These are phyloP conservation scores for Podila epigama DNA, from an alignment of 192 early-diverging fungal species.

Conservation along the genomic window DNA sequence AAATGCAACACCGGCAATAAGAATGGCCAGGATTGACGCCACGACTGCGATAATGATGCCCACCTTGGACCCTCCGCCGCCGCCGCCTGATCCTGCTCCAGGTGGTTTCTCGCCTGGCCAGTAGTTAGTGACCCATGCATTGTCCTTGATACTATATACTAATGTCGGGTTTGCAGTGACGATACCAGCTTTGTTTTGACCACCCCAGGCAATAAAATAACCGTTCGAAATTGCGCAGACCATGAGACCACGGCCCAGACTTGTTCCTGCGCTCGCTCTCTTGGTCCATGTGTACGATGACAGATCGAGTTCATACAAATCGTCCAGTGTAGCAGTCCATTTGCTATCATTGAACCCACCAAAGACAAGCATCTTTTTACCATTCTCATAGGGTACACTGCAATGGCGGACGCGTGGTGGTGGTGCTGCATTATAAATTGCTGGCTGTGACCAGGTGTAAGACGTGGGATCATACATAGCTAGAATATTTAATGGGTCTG, in stretches of 20 bases:
- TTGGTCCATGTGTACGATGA: neutral
- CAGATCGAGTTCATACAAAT: neutral
- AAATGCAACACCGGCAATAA: neutral
- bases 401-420: neutral
- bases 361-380: neutral
- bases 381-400: neutral
- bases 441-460: neutral
- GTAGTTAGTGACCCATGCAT: neutral
- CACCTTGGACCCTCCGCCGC: neutral
- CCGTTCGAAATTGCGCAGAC: neutral
- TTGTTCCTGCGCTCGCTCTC: neutral
- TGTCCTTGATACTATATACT: neutral
- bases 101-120: neutral
- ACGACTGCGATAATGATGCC: neutral
- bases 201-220: neutral
- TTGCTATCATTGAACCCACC: neutral
- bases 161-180: neutral
- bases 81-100: too few species aligned
- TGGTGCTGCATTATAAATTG: neutral
- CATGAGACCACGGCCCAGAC: neutral
- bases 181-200: neutral
- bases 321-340: neutral
- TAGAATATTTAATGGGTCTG: neutral
- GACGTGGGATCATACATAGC: neutral
- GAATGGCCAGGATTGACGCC: neutral